Conservation (phyloP, 2,329 filamentous ascomycete genomes). For the Plenodomus lindquistii region DNA sequence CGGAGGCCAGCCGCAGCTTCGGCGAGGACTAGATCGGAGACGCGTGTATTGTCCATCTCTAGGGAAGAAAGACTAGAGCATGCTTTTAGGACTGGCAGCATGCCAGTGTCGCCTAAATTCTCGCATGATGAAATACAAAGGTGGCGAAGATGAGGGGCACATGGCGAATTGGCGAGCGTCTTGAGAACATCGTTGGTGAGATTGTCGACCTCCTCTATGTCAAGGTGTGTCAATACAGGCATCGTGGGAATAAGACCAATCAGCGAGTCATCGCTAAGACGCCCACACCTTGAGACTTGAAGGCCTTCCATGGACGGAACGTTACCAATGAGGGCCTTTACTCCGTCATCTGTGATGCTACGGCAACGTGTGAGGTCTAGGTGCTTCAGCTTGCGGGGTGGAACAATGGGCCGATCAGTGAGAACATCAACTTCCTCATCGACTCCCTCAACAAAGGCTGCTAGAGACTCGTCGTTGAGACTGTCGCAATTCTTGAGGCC, state of each 20-base stretch:
- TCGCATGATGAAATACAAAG: conserved; percentile 91
- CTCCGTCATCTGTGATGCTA: conserved; percentile 70
- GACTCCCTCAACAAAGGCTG: conserved; percentile 73
- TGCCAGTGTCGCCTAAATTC: conserved; percentile 77
- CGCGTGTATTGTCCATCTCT: conserved; percentile 90
- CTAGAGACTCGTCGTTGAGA: conserved; percentile 74
- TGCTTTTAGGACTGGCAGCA: conserved; percentile 78
- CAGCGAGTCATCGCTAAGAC: conserved; percentile 73
- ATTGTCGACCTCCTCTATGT: conserved; percentile 81
- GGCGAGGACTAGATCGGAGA: conserved; percentile 81
- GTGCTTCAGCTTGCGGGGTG: conserved; percentile 77
- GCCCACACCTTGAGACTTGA: conserved; percentile 76
- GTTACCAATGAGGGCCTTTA: conserved; percentile 72
- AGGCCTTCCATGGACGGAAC: conserved; percentile 81
- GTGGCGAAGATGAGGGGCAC: conserved; percentile 72
- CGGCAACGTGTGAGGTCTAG: conserved; percentile 82
- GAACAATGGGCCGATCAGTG: conserved; percentile 74
- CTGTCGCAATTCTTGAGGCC: conserved; percentile 79
- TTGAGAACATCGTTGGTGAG: conserved; percentile 77
- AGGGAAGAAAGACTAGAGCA: conserved; percentile 71
- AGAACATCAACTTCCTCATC: conserved; percentile 81
- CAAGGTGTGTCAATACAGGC: conserved; percentile 79
- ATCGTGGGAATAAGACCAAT: conserved; percentile 73
- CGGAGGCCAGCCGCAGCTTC: conserved; percentile 84
- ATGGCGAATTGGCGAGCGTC: conserved; percentile 75